Evolutionary conservation across 805 yeast species (phyloP).

Genomic region (Yarrowia keelungensis): DNA sequence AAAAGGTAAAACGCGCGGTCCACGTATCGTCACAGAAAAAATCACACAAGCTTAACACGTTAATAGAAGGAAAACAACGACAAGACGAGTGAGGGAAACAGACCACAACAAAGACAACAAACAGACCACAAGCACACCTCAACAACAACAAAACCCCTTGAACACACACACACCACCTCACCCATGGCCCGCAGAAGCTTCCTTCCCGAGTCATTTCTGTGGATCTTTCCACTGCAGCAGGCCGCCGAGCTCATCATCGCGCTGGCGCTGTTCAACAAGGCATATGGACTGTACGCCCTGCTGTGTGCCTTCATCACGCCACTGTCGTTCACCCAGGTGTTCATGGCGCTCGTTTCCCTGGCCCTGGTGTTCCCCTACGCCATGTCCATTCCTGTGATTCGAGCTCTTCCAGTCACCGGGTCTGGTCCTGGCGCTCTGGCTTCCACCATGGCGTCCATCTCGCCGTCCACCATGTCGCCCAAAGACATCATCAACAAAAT

Average conservation of each 20-base stretch:
- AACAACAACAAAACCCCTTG: too few species aligned
- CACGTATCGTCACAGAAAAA: too few species aligned
- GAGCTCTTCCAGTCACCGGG: slow-evolving; percentile 22
- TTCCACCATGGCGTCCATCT: slow-evolving; percentile 30
- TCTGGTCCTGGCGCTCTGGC: slow-evolving; percentile 25
- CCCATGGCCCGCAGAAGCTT: slow-evolving; percentile 34
- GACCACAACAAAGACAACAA: not conserved
- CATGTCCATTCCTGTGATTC: slow-evolving; percentile 33
- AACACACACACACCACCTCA: not conserved
- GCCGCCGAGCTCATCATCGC: slow-evolving; percentile 38
- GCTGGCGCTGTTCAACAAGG: slow-evolving; percentile 37
- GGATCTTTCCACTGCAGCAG: slow-evolving; percentile 36
- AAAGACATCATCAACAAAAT: slow-evolving; percentile 34
- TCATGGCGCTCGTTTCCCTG: slow-evolving; percentile 26
- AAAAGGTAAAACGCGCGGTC: too few species aligned
- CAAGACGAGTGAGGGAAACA: too few species aligned
- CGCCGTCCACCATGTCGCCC: slow-evolving; percentile 38
- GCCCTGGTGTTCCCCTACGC: slow-evolving; percentile 32
- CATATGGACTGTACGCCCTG: slow-evolving; percentile 32
- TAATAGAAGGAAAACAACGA: too few species aligned
- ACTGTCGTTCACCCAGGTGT: slow-evolving; percentile 26
- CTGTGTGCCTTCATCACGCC: slow-evolving; percentile 32
- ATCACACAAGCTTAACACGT: too few species aligned
- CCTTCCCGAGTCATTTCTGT: slow-evolving; percentile 36
- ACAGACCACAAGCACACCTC: too few species aligned